These are phyloP conservation scores for Skeletonema grethae DNA, from an alignment of 108 stramenopile genomes.

Conservation along the genomic window DNA sequence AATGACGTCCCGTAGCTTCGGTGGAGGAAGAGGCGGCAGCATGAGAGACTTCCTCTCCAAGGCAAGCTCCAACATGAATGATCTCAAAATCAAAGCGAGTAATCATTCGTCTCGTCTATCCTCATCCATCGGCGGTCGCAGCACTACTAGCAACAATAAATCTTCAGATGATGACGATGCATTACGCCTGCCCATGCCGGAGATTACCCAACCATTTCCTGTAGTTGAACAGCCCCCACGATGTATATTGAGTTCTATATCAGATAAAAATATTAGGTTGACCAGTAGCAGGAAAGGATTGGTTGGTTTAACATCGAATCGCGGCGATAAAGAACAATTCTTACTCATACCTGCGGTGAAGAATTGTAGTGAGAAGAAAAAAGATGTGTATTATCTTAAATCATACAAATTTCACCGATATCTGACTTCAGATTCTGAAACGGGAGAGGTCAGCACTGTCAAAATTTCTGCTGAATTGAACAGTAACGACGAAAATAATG, in stretches of 20 bases:
- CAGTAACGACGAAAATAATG: background rate
- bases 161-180: background rate
- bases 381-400: slow-evolving; percentile 23
- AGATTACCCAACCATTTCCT: slow-evolving; percentile 11
- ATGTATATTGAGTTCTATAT: slow-evolving; percentile 2
- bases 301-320: slow-evolving; percentile 1
- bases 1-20: background rate
- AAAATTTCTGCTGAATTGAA: slow-evolving; percentile 4
- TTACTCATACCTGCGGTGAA: slow-evolving; percentile 6
- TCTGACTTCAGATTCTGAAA: slow-evolving; percentile 1
- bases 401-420: slow-evolving; percentile 26
- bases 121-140: background rate
- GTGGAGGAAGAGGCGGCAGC: background rate
- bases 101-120: slow-evolving; percentile 1
- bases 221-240: slow-evolving; percentile 16
- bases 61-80: background rate
- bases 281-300: slow-evolving; percentile 14
- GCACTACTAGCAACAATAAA: background rate
- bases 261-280: background rate
- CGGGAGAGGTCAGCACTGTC: slow-evolving; percentile 18
- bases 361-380: background rate
- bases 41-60: background rate
- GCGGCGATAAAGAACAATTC: slow-evolving; percentile 25
- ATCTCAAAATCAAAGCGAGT: background rate
- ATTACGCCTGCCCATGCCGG: slow-evolving; percentile 1